Conservation (phyloP, 495 filamentous ascomycete species). For the Cairneyella variabilis region DNA sequence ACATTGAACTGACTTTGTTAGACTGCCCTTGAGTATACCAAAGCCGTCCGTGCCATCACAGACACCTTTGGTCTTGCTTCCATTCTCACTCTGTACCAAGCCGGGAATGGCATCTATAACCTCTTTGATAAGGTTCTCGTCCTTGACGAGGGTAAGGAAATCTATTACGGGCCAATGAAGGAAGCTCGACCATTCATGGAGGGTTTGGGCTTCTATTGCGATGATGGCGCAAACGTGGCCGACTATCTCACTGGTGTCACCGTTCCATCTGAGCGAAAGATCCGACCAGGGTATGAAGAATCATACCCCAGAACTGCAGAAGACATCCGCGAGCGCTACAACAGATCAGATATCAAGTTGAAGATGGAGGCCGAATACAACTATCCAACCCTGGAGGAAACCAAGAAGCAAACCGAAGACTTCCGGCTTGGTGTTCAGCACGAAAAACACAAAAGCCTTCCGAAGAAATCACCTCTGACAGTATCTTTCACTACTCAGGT, state of each 20-base stretch:
- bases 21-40: slow-evolving; percentile 68
- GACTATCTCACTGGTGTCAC: slow-evolving; percentile 69
- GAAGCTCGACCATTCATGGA: slow-evolving; percentile 67
- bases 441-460: slow-evolving; percentile 61
- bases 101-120: slow-evolving; percentile 63
- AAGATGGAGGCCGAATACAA: slow-evolving; percentile 40
- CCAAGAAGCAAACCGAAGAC: slow-evolving; percentile 41
- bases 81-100: slow-evolving; percentile 62
- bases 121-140: slow-evolving; percentile 61
- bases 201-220: slow-evolving; percentile 62
- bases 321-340: slow-evolving; percentile 56
- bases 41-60: slow-evolving; percentile 44
- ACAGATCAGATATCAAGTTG: slow-evolving; percentile 16
- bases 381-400: slow-evolving; percentile 42
- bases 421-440: slow-evolving; percentile 66
- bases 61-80: slow-evolving; percentile 42
- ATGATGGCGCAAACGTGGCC: slow-evolving; percentile 60
- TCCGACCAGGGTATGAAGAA: slow-evolving; percentile 58
- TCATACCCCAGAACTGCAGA: slow-evolving; percentile 63
- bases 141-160: slow-evolving; percentile 61
- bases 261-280: slow-evolving; percentile 57
- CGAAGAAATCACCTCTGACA: slow-evolving; percentile 55
- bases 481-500: slow-evolving; percentile 41
- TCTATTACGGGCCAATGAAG: slow-evolving; percentile 61
- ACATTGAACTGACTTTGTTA: too few relatives aligned